Evolutionary conservation across 495 filamentous ascomycete species (phyloP).

Genomic region (Penicillium daleae): DNA sequence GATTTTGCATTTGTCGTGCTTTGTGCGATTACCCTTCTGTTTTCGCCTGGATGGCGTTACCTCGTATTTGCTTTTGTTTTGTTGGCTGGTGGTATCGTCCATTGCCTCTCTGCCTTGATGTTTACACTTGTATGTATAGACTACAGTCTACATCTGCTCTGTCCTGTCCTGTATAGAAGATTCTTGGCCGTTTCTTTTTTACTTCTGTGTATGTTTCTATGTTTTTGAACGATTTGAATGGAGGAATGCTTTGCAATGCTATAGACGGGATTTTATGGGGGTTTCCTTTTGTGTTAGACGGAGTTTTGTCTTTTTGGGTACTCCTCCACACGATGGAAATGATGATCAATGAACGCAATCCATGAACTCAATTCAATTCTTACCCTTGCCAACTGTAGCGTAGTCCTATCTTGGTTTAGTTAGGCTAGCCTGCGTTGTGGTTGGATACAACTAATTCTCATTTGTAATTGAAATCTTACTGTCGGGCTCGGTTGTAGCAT

Average conservation of each 20-base stretch:
- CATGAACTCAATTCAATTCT: not conserved
- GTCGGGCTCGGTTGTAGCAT: not conserved
- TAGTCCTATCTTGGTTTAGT: not conserved
- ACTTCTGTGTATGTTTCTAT: not conserved
- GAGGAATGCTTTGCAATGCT: not conserved
- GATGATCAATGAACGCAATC: not conserved
- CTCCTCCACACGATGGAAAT: not conserved
- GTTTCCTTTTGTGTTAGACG: conserved; percentile 4
- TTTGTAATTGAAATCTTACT: not conserved
- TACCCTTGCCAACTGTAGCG: not conserved
- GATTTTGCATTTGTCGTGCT: not conserved
- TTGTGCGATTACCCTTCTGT: not conserved
- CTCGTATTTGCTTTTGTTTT: not conserved
- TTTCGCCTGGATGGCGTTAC: not conserved
- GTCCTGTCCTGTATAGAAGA: conserved; percentile 4
- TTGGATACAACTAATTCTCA: not conserved
- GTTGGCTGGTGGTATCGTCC: not conserved
- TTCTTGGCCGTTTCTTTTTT: conserved; percentile 5
- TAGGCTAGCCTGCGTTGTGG: not conserved
- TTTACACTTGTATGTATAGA: conserved; percentile 3
- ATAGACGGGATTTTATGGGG: not conserved
- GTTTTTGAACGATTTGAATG: not conserved
- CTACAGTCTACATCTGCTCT: conserved; percentile 2
- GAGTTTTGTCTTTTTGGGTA: not conserved
- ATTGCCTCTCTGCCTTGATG: not conserved